phyloP scores from a whole-genome alignment of 495 filamentous ascomycete species.

The Annulohypoxylon bovei region DNA sequence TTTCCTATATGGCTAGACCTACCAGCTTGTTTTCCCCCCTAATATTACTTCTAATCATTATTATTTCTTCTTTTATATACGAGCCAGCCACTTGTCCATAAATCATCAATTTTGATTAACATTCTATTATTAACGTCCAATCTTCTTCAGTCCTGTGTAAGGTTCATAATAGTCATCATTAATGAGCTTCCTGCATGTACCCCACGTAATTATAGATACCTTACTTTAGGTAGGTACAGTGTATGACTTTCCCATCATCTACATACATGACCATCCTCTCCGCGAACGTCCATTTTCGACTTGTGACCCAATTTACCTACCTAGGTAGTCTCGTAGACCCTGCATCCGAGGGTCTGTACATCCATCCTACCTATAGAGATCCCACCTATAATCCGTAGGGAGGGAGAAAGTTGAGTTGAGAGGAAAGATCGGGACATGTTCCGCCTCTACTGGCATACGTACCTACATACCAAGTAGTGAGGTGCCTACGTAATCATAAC shows the following conservation, averaged over 20 bases:
- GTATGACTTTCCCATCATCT: neutral
- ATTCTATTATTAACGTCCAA: constrained; percentile 40
- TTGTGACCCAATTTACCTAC: neutral
- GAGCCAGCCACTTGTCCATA: constrained; percentile 12
- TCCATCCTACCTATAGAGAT: neutral
- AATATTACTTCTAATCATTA: constrained; percentile 6
- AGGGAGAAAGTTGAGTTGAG: neutral
- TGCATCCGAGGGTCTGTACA: neutral
- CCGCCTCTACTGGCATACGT: neutral
- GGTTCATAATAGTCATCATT: neutral
- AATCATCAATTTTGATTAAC: constrained; percentile 25
- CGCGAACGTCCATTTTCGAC: neutral
- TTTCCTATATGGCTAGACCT: neutral
- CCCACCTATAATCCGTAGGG: neutral
- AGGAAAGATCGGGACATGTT: neutral
- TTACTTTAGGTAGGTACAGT: neutral
- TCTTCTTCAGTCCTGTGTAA: constrained; percentile 8
- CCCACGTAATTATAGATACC: constrained; percentile 18
- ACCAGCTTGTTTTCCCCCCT: neutral
- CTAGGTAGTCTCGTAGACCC: neutral
- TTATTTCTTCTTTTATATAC: neutral
- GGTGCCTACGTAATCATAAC: constrained; percentile 21
- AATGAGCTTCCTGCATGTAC: constrained; percentile 29
- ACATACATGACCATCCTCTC: neutral
- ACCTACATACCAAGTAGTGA: neutral